A percentile compares a stretch with the other conserved stretches of the same genome.
These are phyloP conservation scores for Anastatica hierochuntica DNA, from an alignment of 345 rosid species.

Conservation along the genomic window DNA sequence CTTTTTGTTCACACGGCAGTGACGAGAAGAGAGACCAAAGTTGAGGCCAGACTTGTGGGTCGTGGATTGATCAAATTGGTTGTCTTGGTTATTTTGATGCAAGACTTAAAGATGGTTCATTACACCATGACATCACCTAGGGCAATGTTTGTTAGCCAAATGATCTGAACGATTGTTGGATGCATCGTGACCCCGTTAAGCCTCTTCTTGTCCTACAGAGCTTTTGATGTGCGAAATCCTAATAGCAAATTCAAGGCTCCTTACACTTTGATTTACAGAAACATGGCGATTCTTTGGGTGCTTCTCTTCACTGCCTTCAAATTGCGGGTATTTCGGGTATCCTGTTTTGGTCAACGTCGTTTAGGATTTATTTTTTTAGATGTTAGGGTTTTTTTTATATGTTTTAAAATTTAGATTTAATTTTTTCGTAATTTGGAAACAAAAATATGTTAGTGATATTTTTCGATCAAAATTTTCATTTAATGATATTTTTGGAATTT, in stretches of 20 bases:
- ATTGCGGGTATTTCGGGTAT: constrained; percentile 67
- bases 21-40: constrained; percentile 65
- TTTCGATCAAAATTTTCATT: too few species aligned
- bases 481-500: too few species aligned
- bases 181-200: constrained; percentile 65
- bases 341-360: constrained; percentile 51
- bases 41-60: constrained; percentile 75
- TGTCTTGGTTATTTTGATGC: constrained; percentile 81
- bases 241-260: too few species aligned
- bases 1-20: constrained; percentile 72
- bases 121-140: constrained; percentile 67
- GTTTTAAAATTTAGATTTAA: too few species aligned
- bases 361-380: too few species aligned
- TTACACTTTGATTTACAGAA: constrained; percentile 76
- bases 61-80: constrained; percentile 83
- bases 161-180: constrained; percentile 62
- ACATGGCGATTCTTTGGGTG: constrained; percentile 32
- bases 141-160: constrained; percentile 85
- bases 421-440: too few species aligned
- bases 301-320: constrained; percentile 27
- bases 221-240: too few species aligned
- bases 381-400: too few species aligned
- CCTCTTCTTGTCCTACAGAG: constrained; percentile 79
- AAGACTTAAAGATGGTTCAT: constrained; percentile 86
- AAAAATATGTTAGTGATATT: too few species aligned